A percentile compares a stretch with the other conserved stretches of the same genome.
phyloP scores from a whole-genome alignment of 805 yeast genomes.

The Schwanniomyces polymorphus region DNA sequence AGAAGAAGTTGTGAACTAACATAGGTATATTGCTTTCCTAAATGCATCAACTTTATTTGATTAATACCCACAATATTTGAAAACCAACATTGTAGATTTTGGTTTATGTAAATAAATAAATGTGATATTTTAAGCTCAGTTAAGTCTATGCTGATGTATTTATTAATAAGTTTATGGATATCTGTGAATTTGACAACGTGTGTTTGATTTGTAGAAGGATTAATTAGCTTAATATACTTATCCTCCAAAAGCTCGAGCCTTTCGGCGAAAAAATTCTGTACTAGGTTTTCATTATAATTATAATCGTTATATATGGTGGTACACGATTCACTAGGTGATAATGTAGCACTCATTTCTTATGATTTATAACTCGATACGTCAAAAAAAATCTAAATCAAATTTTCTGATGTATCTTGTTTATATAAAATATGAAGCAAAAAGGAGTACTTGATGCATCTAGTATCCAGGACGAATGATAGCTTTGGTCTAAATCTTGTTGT shows the following conservation, averaged over 20 bases:
- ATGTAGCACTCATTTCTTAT: neutral
- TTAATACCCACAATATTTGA: slow-evolving; percentile 9
- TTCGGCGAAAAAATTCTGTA: slow-evolving; percentile 7
- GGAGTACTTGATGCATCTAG: neutral
- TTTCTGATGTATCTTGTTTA: neutral
- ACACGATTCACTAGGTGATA: slow-evolving; percentile 21
- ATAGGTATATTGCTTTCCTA: slow-evolving; percentile 14
- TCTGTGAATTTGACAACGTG: slow-evolving; percentile 12
- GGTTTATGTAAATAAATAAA: slow-evolving; percentile 16
- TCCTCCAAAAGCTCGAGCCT: slow-evolving; percentile 10
- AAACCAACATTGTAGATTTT: slow-evolving; percentile 8
- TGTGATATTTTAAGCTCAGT: slow-evolving; percentile 10
- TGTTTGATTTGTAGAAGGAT: neutral
- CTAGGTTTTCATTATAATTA: slow-evolving; percentile 8
- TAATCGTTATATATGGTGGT: slow-evolving; percentile 9
- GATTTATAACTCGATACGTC: no score
- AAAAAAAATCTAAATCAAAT: neutral
- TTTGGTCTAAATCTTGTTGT: neutral
- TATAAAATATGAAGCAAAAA: neutral
- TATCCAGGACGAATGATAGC: neutral
- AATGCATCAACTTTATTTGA: slow-evolving; percentile 18
- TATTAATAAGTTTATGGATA: slow-evolving; percentile 13
- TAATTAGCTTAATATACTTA: slow-evolving; percentile 5
- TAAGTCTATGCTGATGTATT: neutral
- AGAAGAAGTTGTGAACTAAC: neutral